Conservation (phyloP, 2,329 filamentous ascomycete genomes). For the Boeremia exigua region DNA sequence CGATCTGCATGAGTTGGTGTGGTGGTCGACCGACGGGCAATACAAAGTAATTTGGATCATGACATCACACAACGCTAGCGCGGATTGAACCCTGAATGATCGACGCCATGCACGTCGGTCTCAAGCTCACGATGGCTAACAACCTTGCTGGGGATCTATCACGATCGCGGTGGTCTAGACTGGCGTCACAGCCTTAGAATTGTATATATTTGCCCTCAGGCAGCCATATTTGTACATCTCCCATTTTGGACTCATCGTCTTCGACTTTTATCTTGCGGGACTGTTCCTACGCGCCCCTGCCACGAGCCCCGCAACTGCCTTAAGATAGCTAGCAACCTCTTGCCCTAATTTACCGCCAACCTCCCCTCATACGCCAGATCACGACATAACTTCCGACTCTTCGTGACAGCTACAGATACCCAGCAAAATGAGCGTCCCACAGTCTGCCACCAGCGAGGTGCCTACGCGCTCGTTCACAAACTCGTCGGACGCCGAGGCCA, state of each 20-base stretch:
- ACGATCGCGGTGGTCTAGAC: slow-evolving; percentile 7
- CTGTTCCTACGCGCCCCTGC: slow-evolving; percentile 6
- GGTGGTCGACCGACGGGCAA: background rate
- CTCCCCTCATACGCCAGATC: background rate
- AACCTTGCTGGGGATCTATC: slow-evolving; percentile 15
- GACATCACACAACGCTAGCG: slow-evolving; percentile 13
- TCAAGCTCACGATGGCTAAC: slow-evolving; percentile 7
- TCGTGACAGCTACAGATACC: background rate
- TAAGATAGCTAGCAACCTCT: slow-evolving; percentile 9
- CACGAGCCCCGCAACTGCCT: slow-evolving; percentile 16
- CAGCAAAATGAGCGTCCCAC: slow-evolving; percentile 40
- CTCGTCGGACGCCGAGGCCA: slow-evolving; percentile 52
- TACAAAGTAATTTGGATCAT: slow-evolving; percentile 1
- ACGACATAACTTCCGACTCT: background rate
- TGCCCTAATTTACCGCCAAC: slow-evolving; percentile 3
- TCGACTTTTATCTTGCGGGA: background rate
- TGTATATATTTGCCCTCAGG: slow-evolving; percentile 7
- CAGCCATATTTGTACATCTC: background rate
- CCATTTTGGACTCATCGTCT: background rate
- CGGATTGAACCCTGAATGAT: slow-evolving; percentile 16
- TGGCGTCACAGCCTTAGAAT: slow-evolving; percentile 9
- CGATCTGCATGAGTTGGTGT: slow-evolving; percentile 16
- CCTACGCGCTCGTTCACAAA: slow-evolving; percentile 43
- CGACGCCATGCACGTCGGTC: slow-evolving; percentile 6
- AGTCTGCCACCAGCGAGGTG: slow-evolving; percentile 38